Conservation (phyloP, 352 stramenopile species). For the Pythium plurisporium region DNA sequence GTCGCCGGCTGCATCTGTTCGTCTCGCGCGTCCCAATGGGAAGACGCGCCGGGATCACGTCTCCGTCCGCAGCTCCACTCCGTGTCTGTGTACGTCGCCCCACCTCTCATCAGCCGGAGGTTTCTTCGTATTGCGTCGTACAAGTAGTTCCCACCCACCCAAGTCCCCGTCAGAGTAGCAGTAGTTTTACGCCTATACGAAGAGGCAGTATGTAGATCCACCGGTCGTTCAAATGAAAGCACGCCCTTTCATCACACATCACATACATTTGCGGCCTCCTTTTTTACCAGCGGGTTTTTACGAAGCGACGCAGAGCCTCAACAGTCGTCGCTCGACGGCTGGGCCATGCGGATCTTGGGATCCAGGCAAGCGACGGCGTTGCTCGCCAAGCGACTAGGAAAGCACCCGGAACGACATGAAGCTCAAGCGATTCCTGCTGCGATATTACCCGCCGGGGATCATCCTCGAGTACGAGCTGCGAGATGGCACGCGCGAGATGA, state of each 20-base stretch:
- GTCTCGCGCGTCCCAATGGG: neutral
- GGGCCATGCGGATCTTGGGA: slow-evolving; percentile 2
- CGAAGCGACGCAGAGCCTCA: slow-evolving; percentile 24
- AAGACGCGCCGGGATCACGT: neutral
- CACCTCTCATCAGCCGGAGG: too few species aligned
- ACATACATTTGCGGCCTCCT: neutral
- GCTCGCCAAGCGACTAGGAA: neutral
- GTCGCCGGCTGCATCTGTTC: neutral
- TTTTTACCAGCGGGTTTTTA: slow-evolving; percentile 27
- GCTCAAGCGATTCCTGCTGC: slow-evolving; percentile 93
- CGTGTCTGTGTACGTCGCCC: neutral
- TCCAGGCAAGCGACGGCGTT: neutral
- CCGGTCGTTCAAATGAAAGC: too few species aligned
- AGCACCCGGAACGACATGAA: slow-evolving; percentile 75
- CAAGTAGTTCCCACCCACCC: neutral
- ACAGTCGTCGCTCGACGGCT: slow-evolving; percentile 10
- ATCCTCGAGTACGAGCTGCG: slow-evolving; percentile 95
- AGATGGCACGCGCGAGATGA: slow-evolving; percentile 92
- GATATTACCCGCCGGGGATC: slow-evolving; percentile 95
- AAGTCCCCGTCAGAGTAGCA: neutral
- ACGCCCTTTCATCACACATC: neutral
- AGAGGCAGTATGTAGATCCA: too few species aligned
- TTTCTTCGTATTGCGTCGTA: neutral
- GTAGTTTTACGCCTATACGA: too few species aligned
- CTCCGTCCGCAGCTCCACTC: neutral